A percentile compares a stretch with the other conserved stretches of the same genome.
Conservation (phyloP, 805 yeast genomes). For the Metschnikowia baotianmanensis region DNA sequence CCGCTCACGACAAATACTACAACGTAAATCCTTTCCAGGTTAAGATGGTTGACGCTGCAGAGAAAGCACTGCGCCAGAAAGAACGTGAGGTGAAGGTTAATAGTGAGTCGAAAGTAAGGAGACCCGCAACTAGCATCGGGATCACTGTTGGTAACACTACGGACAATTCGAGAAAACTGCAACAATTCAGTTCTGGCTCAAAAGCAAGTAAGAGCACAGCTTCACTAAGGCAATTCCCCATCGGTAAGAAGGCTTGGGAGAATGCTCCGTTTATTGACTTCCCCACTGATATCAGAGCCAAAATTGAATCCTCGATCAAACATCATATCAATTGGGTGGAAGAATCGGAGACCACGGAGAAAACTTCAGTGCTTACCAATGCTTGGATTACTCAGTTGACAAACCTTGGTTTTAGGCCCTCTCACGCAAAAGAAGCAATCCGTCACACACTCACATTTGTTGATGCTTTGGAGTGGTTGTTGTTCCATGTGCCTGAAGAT, state of each 20-base stretch:
- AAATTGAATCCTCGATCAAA: conserved; percentile 61
- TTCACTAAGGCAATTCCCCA: conserved; percentile 19
- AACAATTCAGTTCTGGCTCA: too few relatives aligned
- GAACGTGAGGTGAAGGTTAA: conserved; percentile 46
- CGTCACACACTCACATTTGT: conserved; percentile 50
- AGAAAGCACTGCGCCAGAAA: conserved; percentile 41
- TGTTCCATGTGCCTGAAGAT: conserved; percentile 91
- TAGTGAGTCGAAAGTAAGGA: conserved; percentile 50
- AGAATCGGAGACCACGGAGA: conserved; percentile 5
- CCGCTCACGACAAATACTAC: conserved; percentile 51
- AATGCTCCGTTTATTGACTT: conserved; percentile 67
- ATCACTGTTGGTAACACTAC: not conserved
- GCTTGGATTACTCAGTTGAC: conserved; percentile 12
- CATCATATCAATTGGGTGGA: conserved; percentile 56
- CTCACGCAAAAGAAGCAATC: conserved; percentile 73
- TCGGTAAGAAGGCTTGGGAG: conserved; percentile 66
- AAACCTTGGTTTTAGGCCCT: conserved; percentile 56
- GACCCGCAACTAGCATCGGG: conserved; percentile 37
- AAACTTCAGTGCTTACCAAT: conserved; percentile 4
- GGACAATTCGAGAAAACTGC: not conserved
- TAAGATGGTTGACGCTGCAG: conserved; percentile 54
- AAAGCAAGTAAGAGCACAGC: conserved; percentile 4
- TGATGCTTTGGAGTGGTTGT: conserved; percentile 68
- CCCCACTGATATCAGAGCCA: conserved; percentile 56
- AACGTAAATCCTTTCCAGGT: conserved; percentile 76